Evolutionary conservation across 2,329 filamentous ascomycete species (phyloP), one percentile per base, ranked within the genome.

Genomic region (Phialophora verrucosa): DNA sequence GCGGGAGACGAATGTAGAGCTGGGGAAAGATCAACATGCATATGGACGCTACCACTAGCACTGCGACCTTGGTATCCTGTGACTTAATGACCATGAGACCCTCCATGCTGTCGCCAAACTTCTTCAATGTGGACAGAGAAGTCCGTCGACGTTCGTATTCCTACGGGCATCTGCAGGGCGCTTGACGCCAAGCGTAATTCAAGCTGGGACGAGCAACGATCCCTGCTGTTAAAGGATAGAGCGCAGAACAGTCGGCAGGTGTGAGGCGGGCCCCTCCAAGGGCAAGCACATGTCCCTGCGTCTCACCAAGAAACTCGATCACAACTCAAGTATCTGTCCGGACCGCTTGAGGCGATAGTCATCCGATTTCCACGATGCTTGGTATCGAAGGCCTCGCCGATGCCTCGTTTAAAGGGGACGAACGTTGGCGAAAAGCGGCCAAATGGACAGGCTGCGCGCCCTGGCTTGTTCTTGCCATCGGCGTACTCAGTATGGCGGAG

Each of bases 371-470:
- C 8, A 44, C 25, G 5, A 69, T 69, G 67, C 67, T 69, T 29
- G 67, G 67, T 6, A 67, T 69, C 50, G 62, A 67, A 65, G 67
- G 67, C 5, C 67, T 72, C 58, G 32, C 49, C 10, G 70, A 72
- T 49, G 70, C 70, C 23, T 72, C 71, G 14, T 66, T 72, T 25
- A 50, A 68, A 54, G 71, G 71, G 47, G 71, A 72, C 44, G 55
- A 53, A 27, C 70, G 68, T 20, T 72, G 71, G 71, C 47, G 56
- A 11, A 53, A 49, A 23, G 64, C 66, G 10, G 62, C 70, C 1
- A 65, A 60, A 58, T 72, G 69, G 66, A 67, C 64, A 25, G 62
- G 58, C 11, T 66, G 66, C 49, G 71, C 68, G 35, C 69, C 71
- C 27, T 62, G 54, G 51, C 51, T 71, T 17, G 71, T 72, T 14